Conservation (phyloP, 257 asterid species). For the Rehmannia glutinosa region DNA sequence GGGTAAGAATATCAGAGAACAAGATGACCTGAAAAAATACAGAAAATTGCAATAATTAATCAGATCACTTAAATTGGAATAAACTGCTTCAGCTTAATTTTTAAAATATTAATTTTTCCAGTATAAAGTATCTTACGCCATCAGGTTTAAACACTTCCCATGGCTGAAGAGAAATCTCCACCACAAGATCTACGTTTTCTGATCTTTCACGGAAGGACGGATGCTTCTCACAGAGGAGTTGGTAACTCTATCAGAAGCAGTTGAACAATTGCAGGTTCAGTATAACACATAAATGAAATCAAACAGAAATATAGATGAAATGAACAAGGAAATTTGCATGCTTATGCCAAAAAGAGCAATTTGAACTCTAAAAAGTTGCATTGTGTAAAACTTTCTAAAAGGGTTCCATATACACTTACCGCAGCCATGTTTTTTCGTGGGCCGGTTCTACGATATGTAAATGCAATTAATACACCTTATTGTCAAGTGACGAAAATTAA, state of each 20-base stretch:
- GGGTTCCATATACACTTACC: not conserved
- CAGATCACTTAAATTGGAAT: slow-evolving; percentile 4
- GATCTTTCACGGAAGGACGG: slow-evolving; percentile 98
- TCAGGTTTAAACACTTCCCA: slow-evolving; percentile 95
- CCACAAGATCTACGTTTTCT: slow-evolving; percentile 97
- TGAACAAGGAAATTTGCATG: not conserved
- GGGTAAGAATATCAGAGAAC: slow-evolving; percentile 98
- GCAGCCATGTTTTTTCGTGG: not conserved
- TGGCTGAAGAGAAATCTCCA: slow-evolving; percentile 96
- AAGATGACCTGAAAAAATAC: slow-evolving; percentile 74
- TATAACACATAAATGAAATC: slow-evolving; percentile 13
- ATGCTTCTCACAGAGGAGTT: slow-evolving; percentile 85
- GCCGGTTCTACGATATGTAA: not conserved
- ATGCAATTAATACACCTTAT: not conserved
- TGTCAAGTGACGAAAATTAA: not conserved
- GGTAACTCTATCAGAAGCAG: slow-evolving; percentile 72
- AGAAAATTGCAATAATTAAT: slow-evolving; percentile 8
- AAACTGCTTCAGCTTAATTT: not conserved
- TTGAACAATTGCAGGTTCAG: slow-evolving; percentile 12
- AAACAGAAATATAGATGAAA: not conserved
- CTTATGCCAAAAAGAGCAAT: not conserved
- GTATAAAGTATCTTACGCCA: slow-evolving; percentile 57
- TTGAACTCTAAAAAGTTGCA: not conserved
- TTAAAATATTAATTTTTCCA: not conserved
- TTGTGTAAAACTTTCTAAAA: not conserved